Percentiles rank a stretch among this genome's conserved stretches.
phyloP scores from a whole-genome alignment of 257 asterid species.

The Vinca minor region DNA sequence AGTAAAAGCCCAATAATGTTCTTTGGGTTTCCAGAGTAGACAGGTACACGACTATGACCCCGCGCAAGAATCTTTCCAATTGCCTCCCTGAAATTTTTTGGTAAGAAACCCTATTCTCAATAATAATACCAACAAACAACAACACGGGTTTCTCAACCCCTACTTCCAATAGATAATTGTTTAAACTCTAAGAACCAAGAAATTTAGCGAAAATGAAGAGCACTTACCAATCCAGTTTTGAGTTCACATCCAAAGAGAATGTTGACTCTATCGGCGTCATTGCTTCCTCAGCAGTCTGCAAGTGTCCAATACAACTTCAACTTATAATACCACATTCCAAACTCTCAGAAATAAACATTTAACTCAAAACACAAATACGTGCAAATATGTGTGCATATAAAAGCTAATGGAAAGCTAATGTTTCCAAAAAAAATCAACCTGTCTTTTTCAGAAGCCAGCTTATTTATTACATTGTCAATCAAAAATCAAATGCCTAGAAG shows the following conservation, averaged over 20 bases:
- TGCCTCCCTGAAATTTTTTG: constrained; percentile 66
- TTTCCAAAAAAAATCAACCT: neutral
- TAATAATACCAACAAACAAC: neutral
- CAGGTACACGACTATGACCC: constrained; percentile 98
- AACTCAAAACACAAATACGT: neutral
- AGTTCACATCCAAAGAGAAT: constrained; percentile 84
- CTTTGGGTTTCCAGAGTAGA: constrained; percentile 67
- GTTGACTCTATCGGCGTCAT: constrained; percentile 98
- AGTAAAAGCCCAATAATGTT: constrained; percentile 90
- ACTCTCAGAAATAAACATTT: neutral
- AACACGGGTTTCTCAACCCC: neutral
- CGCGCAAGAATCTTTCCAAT: constrained; percentile 92
- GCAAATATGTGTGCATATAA: neutral
- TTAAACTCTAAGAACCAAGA: neutral
- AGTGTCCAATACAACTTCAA: constrained; percentile 11
- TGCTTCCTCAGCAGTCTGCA: constrained; percentile 94
- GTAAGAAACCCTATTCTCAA: constrained; percentile 1
- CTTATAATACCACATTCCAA: constrained; percentile 2
- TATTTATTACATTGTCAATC: neutral
- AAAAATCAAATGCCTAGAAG: constrained; percentile 1
- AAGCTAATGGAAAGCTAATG: too few species aligned
- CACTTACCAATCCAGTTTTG: constrained; percentile 88
- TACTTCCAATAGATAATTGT: neutral
- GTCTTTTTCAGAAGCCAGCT: neutral
- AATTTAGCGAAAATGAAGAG: neutral